A percentile compares a stretch with the other conserved stretches of the same genome.
These are phyloP conservation scores for Microdochium trichocladiopsis DNA, from an alignment of 2,329 filamentous ascomycete species.

Conservation along the genomic window DNA sequence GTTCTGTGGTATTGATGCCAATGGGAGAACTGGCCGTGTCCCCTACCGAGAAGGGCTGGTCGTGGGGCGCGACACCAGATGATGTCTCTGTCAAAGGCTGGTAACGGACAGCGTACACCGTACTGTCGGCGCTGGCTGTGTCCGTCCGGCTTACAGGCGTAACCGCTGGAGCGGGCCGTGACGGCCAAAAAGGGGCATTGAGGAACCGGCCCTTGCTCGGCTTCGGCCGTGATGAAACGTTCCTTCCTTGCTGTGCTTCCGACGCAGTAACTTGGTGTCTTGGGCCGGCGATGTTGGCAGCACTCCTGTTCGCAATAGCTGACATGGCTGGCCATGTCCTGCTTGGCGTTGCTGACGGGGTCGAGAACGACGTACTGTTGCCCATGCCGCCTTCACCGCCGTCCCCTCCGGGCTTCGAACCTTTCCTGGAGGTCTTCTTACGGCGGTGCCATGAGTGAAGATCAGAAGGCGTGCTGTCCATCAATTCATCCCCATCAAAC, in stretches of 20 bases:
- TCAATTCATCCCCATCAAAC: constrained; percentile 90
- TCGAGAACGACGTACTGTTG: neutral
- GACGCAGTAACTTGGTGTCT: too few species aligned
- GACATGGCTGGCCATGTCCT: constrained; percentile 33
- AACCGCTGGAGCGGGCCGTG: constrained; percentile 44
- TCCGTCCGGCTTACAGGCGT: constrained; percentile 56
- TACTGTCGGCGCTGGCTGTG: constrained; percentile 57
- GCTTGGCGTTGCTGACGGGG: constrained; percentile 16
- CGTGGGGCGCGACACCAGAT: constrained; percentile 1
- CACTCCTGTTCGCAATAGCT: constrained; percentile 30
- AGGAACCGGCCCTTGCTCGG: constrained; percentile 26
- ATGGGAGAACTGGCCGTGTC: constrained; percentile 20
- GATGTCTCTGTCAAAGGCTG: constrained; percentile 48
- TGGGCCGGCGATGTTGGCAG: too few species aligned
- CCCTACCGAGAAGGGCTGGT: constrained; percentile 25
- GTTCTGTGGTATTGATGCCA: neutral
- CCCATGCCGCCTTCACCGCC: constrained; percentile 22
- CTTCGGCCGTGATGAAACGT: too few species aligned
- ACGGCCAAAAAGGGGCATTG: constrained; percentile 46
- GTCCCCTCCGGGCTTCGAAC: constrained; percentile 6
- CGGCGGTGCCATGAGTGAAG: constrained; percentile 34
- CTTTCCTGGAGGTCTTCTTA: constrained; percentile 13
- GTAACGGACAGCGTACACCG: constrained; percentile 56
- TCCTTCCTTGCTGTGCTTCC: constrained; percentile 9
- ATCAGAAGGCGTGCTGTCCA: constrained; percentile 54